These are phyloP conservation scores for Pyrenophora seminiperda DNA, from an alignment of 2,329 filamentous ascomycete genomes.

Conservation along the genomic window DNA sequence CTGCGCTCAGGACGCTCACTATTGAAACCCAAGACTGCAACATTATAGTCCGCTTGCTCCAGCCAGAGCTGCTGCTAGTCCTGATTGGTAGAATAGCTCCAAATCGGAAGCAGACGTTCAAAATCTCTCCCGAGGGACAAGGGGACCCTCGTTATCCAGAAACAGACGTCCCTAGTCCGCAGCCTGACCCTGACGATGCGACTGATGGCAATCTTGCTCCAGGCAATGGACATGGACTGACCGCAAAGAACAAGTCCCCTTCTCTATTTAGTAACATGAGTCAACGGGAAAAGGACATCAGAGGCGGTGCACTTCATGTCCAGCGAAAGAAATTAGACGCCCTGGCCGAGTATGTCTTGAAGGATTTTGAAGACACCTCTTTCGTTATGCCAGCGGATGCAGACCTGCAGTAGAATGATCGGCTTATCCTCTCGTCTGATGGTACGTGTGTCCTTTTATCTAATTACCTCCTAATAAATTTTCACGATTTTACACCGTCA, in stretches of 20 bases:
- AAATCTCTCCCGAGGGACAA: slow-evolving; percentile 51
- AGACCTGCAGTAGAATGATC: slow-evolving; percentile 36
- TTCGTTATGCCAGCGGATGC: slow-evolving; percentile 56
- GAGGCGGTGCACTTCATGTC: slow-evolving; percentile 51
- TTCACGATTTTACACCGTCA: neutral
- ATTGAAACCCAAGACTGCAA: slow-evolving; percentile 55
- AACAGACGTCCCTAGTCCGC: slow-evolving; percentile 8
- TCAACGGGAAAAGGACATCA: slow-evolving; percentile 44
- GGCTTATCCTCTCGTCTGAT: neutral
- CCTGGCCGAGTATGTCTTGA: slow-evolving; percentile 51
- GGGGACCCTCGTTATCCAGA: slow-evolving; percentile 50
- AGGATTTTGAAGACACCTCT: slow-evolving; percentile 52
- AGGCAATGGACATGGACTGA: slow-evolving; percentile 10
- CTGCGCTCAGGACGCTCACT: slow-evolving; percentile 51
- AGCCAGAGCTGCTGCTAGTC: slow-evolving; percentile 54
- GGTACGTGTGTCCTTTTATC: neutral
- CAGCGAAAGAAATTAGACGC: slow-evolving; percentile 57
- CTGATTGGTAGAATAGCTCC: slow-evolving; percentile 56
- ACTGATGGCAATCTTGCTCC: slow-evolving; percentile 7
- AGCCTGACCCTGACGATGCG: slow-evolving; percentile 14
- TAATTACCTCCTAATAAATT: neutral
- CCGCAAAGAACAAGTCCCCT: slow-evolving; percentile 27
- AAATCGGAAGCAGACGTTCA: slow-evolving; percentile 45
- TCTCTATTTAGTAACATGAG: slow-evolving; percentile 48
- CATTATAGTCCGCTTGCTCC: slow-evolving; percentile 54